phyloP scores from a whole-genome alignment of 2,329 filamentous ascomycete species.

The Phaeosphaeria sp. region DNA sequence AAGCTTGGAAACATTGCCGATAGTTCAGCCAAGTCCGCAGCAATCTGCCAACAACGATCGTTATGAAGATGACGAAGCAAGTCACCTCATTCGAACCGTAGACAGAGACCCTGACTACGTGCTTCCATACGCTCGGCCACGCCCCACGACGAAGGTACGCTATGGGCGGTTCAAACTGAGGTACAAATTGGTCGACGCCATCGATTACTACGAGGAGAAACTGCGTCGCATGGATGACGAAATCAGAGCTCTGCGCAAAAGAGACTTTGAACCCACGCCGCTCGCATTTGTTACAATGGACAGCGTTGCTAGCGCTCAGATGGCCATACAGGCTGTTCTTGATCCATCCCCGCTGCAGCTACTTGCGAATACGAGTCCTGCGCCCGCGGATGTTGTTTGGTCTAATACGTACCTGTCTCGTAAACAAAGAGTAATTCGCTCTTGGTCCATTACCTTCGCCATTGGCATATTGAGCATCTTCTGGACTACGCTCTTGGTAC shows the following conservation, averaged over 20 bases:
- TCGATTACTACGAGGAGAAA: conserved; percentile 92
- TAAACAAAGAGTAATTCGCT: conserved; percentile 73
- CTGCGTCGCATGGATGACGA: conserved; percentile 78
- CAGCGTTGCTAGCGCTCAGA: conserved; percentile 88
- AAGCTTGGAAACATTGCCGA: conserved; percentile 57
- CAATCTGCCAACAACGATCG: conserved; percentile 35
- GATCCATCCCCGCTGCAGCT: conserved; percentile 88
- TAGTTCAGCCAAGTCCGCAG: conserved; percentile 55
- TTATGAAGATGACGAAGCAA: conserved; percentile 61
- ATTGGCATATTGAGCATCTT: conserved; percentile 85
- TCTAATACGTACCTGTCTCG: conserved; percentile 86
- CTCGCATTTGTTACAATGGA: conserved; percentile 98
- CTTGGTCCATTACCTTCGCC: conserved; percentile 83
- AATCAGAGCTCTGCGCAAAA: conserved; percentile 72
- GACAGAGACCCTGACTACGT: conserved; percentile 48
- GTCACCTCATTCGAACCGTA: conserved; percentile 63
- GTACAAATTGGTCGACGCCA: conserved; percentile 80
- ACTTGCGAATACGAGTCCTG: conserved; percentile 82
- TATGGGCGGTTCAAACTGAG: conserved; percentile 78
- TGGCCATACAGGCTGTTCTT: conserved; percentile 93
- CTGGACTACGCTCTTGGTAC: conserved; percentile 83
- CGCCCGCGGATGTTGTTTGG: conserved; percentile 95
- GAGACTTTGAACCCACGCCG: conserved; percentile 78
- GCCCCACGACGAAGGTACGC: conserved; percentile 76
- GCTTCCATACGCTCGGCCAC: conserved; percentile 53